Evolutionary conservation across 768 basidiomycete species (phyloP), one percentile per base, ranked within the genome.

Genomic region (Leccinum fibrillosum): DNA sequence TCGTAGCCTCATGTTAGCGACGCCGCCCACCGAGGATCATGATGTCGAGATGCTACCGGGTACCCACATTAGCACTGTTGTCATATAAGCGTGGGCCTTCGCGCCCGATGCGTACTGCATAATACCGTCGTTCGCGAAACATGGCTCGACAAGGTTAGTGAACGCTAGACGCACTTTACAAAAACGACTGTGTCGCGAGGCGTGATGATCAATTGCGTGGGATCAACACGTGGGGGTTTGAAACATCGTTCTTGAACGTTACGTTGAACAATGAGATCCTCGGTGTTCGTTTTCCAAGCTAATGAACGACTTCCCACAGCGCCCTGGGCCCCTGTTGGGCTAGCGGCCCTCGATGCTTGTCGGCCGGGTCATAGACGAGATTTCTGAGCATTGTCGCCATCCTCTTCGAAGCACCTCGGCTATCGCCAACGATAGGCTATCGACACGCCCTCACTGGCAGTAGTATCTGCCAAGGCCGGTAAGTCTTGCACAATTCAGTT

Each of bases 71-170:
- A 9, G 49, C 9, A 52, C 64, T 68, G 32, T 48, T 67, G 30
- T 72, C 64, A 42, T 76, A 76, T 44, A 75, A 61, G 12, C 64
- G 66, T 3, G 74, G 60, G 49, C 74, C 74, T 23, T 68, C 62
- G 10, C 75, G 67, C 28, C 74, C 74, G 52, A 69, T 66, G 39
- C 67, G 72, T 26, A 75, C 74, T 5, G 75, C 74, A 56, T 75
- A 75, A 55, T 72, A 76, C 21, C 65, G 67, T 56, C 63, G 66
- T 53, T 30, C 45, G 44, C 51, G 49, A 25, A 11, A 50, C 65
- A 69, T 69, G 32, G 13, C 48, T 45, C 25, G 19, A 30, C 34
- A 45, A 50, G 35, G 42, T 15, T 23, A 25, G 47, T 21, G 30
- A 37, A 48, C 30, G 30, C 26, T 11, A 10, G 45, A 42, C 47